These are phyloP conservation scores for Candida peoriensis DNA, from an alignment of 805 yeast genomes.

Conservation along the genomic window DNA sequence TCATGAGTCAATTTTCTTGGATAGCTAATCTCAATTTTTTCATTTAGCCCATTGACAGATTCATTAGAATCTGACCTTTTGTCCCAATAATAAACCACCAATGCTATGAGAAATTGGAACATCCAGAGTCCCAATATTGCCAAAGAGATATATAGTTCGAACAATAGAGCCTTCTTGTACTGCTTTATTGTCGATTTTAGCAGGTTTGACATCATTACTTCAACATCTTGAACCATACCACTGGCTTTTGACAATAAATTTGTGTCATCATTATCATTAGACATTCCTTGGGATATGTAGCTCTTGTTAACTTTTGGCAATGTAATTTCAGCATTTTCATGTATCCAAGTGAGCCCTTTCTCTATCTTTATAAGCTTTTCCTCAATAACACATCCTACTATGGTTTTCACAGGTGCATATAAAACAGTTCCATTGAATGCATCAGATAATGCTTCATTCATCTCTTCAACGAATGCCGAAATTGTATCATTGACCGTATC, in stretches of 20 bases:
- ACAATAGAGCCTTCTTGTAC: slow-evolving; percentile 32
- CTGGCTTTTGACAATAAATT: slow-evolving; percentile 5
- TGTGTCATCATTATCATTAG: slow-evolving; percentile 1
- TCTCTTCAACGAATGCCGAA: slow-evolving; percentile 45
- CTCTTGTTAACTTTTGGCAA: slow-evolving; percentile 47
- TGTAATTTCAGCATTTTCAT: slow-evolving; percentile 51
- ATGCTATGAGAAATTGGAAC: slow-evolving; percentile 37
- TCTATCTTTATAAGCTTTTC: slow-evolving; percentile 63
- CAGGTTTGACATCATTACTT: slow-evolving; percentile 20
- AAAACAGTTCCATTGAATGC: slow-evolving; percentile 69
- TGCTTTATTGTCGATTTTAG: slow-evolving; percentile 26
- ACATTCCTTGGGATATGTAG: slow-evolving; percentile 23
- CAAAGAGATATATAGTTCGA: slow-evolving; percentile 44
- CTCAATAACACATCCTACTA: slow-evolving; percentile 77
- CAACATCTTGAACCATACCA: slow-evolving; percentile 7
- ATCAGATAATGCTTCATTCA: slow-evolving; percentile 53
- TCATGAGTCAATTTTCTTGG: slow-evolving; percentile 16
- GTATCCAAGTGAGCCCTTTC: slow-evolving; percentile 74
- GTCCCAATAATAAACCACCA: slow-evolving; percentile 8
- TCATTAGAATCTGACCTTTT: slow-evolving; percentile 1
- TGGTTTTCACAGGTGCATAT: slow-evolving; percentile 53
- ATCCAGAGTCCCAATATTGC: slow-evolving; percentile 45
- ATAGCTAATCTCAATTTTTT: slow-evolving; percentile 9
- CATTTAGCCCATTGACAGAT: neutral
- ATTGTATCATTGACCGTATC: slow-evolving; percentile 56